These are phyloP conservation scores for Blakeslea trispora DNA, from an alignment of 371 early-diverging fungal species.

Conservation along the genomic window DNA sequence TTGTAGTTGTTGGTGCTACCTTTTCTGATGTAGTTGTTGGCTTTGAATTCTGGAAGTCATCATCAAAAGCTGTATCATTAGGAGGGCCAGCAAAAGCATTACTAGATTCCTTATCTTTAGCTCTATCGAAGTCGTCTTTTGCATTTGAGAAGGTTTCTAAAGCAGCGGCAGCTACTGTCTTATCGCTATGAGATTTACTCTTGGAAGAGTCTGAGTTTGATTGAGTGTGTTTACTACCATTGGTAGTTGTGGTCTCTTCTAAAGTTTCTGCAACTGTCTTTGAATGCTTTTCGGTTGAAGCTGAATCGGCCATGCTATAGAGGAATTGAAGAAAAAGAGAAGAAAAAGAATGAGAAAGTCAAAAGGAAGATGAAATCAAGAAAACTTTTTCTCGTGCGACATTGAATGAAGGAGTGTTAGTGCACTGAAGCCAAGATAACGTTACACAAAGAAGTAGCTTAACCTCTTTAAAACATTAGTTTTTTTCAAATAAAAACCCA, in stretches of 20 bases:
- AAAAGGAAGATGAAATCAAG: background rate
- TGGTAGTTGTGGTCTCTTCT: background rate
- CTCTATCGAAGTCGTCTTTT: too few relatives aligned
- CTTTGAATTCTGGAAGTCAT: background rate
- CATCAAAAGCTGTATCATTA: background rate
- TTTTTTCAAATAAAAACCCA: slow-evolving; percentile 2
- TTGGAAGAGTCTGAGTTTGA: background rate
- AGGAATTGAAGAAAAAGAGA: background rate
- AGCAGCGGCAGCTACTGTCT: slow-evolving; percentile 5
- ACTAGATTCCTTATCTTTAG: background rate
- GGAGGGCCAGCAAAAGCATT: slow-evolving; percentile 1
- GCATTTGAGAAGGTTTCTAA: background rate
- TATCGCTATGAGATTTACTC: background rate
- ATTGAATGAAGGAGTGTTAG: slow-evolving; percentile 15
- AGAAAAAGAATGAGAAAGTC: slow-evolving; percentile 3
- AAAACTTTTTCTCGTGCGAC: slow-evolving; percentile 8
- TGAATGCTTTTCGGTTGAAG: background rate
- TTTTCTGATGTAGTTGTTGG: background rate
- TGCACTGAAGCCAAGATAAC: background rate
- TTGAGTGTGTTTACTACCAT: background rate
- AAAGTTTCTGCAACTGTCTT: background rate
- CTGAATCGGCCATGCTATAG: background rate
- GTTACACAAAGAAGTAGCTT: background rate
- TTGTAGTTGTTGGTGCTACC: background rate
- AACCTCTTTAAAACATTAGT: slow-evolving; percentile 1